Evolutionary conservation across 2,329 filamentous ascomycete genomes (phyloP).

Genomic region (Esteya vermicola): DNA sequence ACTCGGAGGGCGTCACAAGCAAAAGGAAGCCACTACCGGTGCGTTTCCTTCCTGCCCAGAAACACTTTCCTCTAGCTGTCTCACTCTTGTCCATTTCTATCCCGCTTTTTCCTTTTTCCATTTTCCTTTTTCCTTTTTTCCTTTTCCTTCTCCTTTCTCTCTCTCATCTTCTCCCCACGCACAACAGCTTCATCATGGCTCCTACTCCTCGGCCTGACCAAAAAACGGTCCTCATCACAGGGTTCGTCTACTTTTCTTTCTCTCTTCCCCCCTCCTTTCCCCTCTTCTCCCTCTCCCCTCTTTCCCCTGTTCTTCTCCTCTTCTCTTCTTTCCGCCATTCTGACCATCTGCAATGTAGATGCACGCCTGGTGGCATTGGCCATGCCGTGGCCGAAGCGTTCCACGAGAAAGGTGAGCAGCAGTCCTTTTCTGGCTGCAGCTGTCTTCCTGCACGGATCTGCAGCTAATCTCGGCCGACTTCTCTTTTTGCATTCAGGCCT

Average conservation of each 20-base stretch:
- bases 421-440: background rate
- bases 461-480: background rate
- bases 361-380: slow-evolving; percentile 44
- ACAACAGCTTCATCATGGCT: background rate
- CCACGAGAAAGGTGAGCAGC: slow-evolving; percentile 29
- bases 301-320: too few relatives aligned
- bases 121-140: background rate
- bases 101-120: too few relatives aligned
- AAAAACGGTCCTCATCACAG: slow-evolving; percentile 35
- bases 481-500: slow-evolving; percentile 19
- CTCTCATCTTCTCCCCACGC: background rate
- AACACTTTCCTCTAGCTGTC: too few relatives aligned
- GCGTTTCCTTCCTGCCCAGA: too few relatives aligned
- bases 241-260: slow-evolving; percentile 20
- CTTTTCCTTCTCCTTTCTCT: background rate
- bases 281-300: too few relatives aligned
- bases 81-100: too few relatives aligned
- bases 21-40: too few relatives aligned
- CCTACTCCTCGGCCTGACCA: slow-evolving; percentile 13
- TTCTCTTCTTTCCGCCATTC: background rate
- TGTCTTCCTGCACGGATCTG: too few relatives aligned
- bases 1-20: too few relatives aligned
- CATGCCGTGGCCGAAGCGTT: slow-evolving; percentile 39
- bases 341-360: slow-evolving; percentile 22
- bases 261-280: too few relatives aligned